Base-by-base conservation (phyloP, 2,329 filamentous ascomycete genomes). In the Penicillium sp. region DNA sequence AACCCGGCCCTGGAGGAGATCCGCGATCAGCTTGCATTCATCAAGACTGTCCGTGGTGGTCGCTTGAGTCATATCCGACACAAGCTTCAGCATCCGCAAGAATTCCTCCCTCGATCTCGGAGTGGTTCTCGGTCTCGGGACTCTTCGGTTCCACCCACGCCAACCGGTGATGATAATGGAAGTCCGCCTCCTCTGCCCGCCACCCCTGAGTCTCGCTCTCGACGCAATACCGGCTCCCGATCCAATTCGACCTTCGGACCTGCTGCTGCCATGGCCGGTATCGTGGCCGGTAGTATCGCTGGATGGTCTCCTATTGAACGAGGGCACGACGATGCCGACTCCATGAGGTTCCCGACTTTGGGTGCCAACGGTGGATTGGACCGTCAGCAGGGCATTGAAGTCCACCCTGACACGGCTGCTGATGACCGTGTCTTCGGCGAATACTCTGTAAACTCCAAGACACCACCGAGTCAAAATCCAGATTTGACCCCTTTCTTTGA, bases 211-310 rank as follows among this genome's bases (percentile, higher is more conserved):
- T 82, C 78, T 14, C 74, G 77, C 9, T 78, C 77, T 26, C 75
- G 77, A 53, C 70, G 66, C 49, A 71, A 81, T 48, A 78, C 76
- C 2, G 79, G 85, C 54, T 85, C 84, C 31, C 79, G 83, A 27
- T 86, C 83, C 14, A 87, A 84, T 68, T 81, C 79, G 2, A 71
- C 76, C 1, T 81, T 87, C 60, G 84, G 82, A 5, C 81, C 85
- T 8, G 84, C 83, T 14, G 79, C 83, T 44, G 85, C 85, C 35
- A 86, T 87, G 84, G 85, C 84, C 23, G 85, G 85, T 62, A 79
- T 87, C 46, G 79, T 87, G 35, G 85, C 85, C n/a, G 85, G 85
- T 51, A 85, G 83, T 67, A 81, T 88, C 60, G 84, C 80, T 41
- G 85, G 84, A 41, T 87, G 83, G 83, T 86, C 84, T 33, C 85